A percentile compares a stretch with the other conserved stretches of the same genome.
Evolutionary conservation across 768 basidiomycete genomes (phyloP).

Genomic region (Hydnum rufescens): DNA sequence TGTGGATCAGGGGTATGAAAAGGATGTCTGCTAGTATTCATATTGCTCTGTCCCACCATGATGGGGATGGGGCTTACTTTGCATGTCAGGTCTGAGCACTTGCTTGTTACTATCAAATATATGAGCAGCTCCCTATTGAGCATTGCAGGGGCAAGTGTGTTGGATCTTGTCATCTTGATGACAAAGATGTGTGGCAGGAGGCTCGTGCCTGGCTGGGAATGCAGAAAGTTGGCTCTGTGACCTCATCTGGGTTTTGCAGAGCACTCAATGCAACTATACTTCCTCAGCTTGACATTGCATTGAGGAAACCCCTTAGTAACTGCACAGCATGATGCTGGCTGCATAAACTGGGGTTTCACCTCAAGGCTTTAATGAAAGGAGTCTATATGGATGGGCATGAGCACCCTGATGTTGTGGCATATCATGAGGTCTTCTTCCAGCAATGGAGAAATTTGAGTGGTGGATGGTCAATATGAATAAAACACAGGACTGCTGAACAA

Average conservation of each 20-base stretch:
- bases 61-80: neutral
- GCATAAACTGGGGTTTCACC: neutral
- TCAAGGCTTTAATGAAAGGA: neutral
- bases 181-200: neutral
- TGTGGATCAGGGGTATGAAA: conserved; percentile 17
- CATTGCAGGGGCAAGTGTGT: neutral
- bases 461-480: too few relatives aligned
- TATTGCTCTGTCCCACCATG: neutral
- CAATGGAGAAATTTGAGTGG: conserved; percentile 8
- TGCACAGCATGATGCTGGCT: neutral
- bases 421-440: conserved; percentile 16
- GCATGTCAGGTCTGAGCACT: neutral
- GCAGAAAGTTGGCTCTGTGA: neutral
- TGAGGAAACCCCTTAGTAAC: neutral
- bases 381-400: conserved; percentile 17
- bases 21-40: neutral
- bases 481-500: too few relatives aligned
- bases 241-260: neutral
- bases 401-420: conserved; percentile 21
- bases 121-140: neutral
- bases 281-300: neutral
- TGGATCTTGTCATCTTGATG: neutral
- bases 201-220: neutral
- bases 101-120: neutral
- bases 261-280: neutral